These are phyloP conservation scores for Cordyceps tenuipes DNA, from an alignment of 2,329 filamentous ascomycete species.

Conservation along the genomic window DNA sequence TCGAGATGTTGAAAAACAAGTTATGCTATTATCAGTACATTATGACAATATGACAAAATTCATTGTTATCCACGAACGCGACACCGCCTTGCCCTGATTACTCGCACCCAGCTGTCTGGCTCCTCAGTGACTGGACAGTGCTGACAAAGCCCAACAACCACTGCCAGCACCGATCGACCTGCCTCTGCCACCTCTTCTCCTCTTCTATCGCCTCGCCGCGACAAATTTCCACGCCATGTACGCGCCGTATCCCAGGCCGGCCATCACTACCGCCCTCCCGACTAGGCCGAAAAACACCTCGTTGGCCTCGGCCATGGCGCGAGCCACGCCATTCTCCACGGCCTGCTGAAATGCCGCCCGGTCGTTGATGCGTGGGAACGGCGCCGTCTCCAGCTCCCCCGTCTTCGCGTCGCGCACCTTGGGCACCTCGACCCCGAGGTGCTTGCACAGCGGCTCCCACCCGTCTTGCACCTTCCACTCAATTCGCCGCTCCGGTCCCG, in stretches of 20 bases:
- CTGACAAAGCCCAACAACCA: too few relatives aligned
- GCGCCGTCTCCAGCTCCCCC: conserved; percentile 13
- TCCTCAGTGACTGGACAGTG: too few relatives aligned
- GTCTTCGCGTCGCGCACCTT: conserved; percentile 22
- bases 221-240: not conserved
- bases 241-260: conserved; percentile 2
- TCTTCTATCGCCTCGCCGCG: not conserved
- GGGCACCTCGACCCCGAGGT: conserved; percentile 30
- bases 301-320: not conserved
- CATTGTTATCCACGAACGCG: too few relatives aligned
- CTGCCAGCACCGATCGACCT: too few relatives aligned
- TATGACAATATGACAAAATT: too few relatives aligned
- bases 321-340: conserved; percentile 4
- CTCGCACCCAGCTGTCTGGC: too few relatives aligned
- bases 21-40: too few relatives aligned
- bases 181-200: too few relatives aligned
- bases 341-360: conserved; percentile 11
- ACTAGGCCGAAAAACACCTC: not conserved
- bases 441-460: conserved; percentile 33
- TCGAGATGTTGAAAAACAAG: too few relatives aligned
- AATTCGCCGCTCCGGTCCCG: conserved; percentile 26
- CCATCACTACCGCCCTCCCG: not conserved
- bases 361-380: conserved; percentile 18
- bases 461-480: conserved; percentile 32
- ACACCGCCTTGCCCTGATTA: too few relatives aligned